Conservation (phyloP, 495 filamentous ascomycete genomes). For the Platismatia glauca region DNA sequence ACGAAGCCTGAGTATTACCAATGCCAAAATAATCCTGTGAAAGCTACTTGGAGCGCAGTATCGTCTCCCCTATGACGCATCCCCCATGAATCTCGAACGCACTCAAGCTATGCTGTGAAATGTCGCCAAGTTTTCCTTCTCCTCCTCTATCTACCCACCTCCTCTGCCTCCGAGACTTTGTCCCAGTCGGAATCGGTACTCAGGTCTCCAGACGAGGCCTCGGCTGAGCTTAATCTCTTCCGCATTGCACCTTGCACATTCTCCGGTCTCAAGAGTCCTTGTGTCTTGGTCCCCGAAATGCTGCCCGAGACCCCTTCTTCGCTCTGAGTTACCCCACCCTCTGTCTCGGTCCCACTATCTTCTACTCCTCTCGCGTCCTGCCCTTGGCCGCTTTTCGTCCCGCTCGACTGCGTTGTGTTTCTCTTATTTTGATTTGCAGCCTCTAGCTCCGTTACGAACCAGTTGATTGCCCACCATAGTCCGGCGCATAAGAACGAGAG, state of each 20-base stretch:
- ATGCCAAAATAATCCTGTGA: background rate
- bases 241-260: constrained; percentile 27
- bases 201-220: constrained; percentile 40
- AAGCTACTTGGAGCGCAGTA: background rate
- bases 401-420: constrained; percentile 45
- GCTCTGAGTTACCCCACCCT: constrained; percentile 25
- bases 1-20: background rate
- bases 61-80: background rate
- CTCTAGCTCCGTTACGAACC: constrained; percentile 80
- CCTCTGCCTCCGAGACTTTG: constrained; percentile 23
- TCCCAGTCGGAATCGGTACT: constrained; percentile 51
- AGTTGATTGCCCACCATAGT: constrained; percentile 90
- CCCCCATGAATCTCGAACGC: background rate
- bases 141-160: constrained; percentile 11
- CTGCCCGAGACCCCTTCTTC: constrained; percentile 16
- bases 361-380: constrained; percentile 29
- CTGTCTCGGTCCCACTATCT: constrained; percentile 45
- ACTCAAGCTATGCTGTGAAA: background rate
- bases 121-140: background rate
- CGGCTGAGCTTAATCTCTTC: constrained; percentile 37
- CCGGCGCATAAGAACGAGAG: constrained; percentile 69
- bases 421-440: constrained; percentile 55
- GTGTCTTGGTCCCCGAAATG: background rate
- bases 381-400: constrained; percentile 28
- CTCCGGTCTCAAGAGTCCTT: constrained; percentile 22